A percentile compares a stretch with the other conserved stretches of the same genome.
phyloP scores from a whole-genome alignment of 2,329 filamentous ascomycete genomes.

The Pseudodiploospora longispora region DNA sequence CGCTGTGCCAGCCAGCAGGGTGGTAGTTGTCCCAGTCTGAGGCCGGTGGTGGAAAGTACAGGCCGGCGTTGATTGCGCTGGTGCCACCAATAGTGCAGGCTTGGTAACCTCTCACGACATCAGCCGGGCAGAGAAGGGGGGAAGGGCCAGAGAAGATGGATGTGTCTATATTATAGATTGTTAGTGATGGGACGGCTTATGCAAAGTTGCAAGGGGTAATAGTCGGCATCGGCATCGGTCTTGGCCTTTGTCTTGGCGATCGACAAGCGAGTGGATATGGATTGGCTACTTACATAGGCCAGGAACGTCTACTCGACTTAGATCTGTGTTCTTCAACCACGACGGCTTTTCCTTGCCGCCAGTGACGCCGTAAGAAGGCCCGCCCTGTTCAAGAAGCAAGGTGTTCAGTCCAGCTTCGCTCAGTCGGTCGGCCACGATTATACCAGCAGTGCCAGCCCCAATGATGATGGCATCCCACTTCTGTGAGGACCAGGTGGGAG shows the following conservation, averaged over 20 bases:
- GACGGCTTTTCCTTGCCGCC: constrained; percentile 37
- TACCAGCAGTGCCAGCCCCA: constrained; percentile 44
- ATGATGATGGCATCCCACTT: constrained; percentile 30
- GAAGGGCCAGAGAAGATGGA: constrained; percentile 38
- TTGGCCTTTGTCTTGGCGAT: neutral
- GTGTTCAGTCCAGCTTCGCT: constrained; percentile 44
- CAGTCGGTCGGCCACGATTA: constrained; percentile 42
- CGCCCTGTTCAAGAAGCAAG: constrained; percentile 43
- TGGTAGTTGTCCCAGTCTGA: constrained; percentile 44
- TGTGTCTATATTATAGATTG: constrained; percentile 23
- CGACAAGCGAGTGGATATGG: neutral
- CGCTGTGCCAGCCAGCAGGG: constrained; percentile 41
- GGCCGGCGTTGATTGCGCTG: constrained; percentile 45
- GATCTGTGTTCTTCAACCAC: constrained; percentile 38
- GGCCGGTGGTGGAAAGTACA: constrained; percentile 45
- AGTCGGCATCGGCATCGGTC: neutral
- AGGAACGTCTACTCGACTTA: constrained; percentile 45
- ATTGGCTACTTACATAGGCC: constrained; percentile 32
- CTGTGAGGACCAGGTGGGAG: constrained; percentile 7
- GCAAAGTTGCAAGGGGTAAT: neutral
- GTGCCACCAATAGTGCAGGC: constrained; percentile 45
- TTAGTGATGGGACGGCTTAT: neutral
- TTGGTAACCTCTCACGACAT: constrained; percentile 33
- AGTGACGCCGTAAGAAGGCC: constrained; percentile 39
- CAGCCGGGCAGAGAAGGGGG: constrained; percentile 30